Conservation (phyloP, 2,329 filamentous ascomycete species). For the Fusarium verrucosum region DNA sequence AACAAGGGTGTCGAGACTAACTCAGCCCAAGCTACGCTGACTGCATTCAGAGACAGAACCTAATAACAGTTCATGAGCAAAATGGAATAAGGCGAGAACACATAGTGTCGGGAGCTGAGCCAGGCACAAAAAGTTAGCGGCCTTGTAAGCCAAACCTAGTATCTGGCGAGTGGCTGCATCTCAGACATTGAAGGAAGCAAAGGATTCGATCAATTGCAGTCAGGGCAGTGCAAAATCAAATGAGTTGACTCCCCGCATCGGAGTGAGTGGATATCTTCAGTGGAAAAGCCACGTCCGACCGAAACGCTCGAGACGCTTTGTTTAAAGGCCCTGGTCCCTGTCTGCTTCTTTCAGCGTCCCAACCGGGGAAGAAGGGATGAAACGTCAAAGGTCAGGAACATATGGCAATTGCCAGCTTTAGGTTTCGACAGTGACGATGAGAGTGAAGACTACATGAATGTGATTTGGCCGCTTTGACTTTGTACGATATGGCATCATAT, state of each 20-base stretch:
- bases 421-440: constrained; percentile 13
- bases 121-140: neutral
- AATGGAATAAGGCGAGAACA: neutral
- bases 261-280: constrained; percentile 22
- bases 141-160: constrained; percentile 7
- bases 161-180: constrained; percentile 17
- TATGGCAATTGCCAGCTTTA: constrained; percentile 7
- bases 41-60: neutral
- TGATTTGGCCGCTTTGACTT: constrained; percentile 6
- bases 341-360: constrained; percentile 4
- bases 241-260: constrained; percentile 35
- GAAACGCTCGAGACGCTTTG: constrained; percentile 28
- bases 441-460: neutral
- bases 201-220: constrained; percentile 7
- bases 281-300: constrained; percentile 29
- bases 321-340: constrained; percentile 33
- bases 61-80: neutral
- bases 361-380: constrained; percentile 37
- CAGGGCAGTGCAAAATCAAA: neutral
- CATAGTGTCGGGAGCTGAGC: neutral
- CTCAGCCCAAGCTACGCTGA: neutral
- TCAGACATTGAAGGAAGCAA: constrained; percentile 13
- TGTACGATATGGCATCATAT: constrained; percentile 12
- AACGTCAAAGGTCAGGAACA: constrained; percentile 35
- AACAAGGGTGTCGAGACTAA: neutral